Evolutionary conservation across 2,329 filamentous ascomycete species (phyloP).

Genomic region (Tolypocladium nubicola): DNA sequence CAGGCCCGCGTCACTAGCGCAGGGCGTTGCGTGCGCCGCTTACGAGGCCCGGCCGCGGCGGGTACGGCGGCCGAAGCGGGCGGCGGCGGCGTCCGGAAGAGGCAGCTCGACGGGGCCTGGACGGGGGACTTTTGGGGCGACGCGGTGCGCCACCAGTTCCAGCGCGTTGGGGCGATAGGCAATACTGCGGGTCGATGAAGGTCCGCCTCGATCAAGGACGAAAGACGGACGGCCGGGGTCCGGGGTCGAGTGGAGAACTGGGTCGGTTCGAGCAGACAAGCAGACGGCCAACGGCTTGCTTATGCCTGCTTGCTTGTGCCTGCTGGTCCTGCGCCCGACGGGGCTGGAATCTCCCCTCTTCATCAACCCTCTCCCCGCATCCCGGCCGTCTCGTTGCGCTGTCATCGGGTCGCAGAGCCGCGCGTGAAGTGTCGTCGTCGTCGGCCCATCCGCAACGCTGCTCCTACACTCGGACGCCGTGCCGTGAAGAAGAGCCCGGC

Average conservation of each 20-base stretch:
- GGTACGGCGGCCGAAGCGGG: background rate
- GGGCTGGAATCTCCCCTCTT: background rate
- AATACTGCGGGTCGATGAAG: too few species aligned
- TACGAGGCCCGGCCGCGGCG: background rate
- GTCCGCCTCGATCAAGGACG: too few species aligned
- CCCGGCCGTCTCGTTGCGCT: background rate
- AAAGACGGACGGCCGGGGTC: background rate
- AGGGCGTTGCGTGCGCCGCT: background rate
- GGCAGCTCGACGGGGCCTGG: background rate
- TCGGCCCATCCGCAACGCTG: background rate
- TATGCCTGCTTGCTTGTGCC: background rate
- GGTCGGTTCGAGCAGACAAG: background rate
- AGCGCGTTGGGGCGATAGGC: too few species aligned
- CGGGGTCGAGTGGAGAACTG: background rate
- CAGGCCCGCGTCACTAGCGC: background rate
- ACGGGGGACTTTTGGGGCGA: background rate
- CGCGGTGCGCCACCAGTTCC: too few species aligned
- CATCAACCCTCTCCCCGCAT: background rate
- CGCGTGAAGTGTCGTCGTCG: background rate
- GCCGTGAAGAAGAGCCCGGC: background rate
- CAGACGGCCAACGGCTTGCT: background rate
- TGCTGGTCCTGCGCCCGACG: too few species aligned
- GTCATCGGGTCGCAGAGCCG: background rate
- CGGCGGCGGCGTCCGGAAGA: background rate
- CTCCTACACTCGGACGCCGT: background rate